phyloP scores from a whole-genome alignment of 2,329 filamentous ascomycete genomes.

The Colletotrichum siamense region DNA sequence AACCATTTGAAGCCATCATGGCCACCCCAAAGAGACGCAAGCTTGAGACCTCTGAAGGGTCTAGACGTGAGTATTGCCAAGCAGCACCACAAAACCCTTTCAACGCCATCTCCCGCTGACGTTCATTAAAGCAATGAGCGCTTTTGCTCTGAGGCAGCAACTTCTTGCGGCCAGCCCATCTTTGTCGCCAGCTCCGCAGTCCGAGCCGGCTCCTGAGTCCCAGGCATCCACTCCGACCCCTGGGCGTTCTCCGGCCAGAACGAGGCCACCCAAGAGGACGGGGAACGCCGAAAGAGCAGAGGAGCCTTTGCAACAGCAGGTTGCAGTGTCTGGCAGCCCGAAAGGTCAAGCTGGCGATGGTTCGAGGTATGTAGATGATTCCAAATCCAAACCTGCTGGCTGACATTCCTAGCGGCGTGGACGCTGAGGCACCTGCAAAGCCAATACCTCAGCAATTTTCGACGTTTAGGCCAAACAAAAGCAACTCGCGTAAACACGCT shows the following conservation, averaged over 20 bases:
- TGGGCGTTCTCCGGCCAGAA: background rate
- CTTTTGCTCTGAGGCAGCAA: constrained; percentile 47
- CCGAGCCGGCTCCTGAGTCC: background rate
- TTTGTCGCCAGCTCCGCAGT: constrained; percentile 8
- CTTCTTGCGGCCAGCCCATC: constrained; percentile 26
- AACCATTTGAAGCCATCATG: constrained; percentile 23
- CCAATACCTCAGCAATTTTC: constrained; percentile 38
- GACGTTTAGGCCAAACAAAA: constrained; percentile 50
- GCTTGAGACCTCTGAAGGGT: constrained; percentile 34
- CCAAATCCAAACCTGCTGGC: background rate
- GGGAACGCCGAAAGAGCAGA: background rate
- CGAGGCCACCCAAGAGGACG: background rate
- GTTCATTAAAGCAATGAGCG: constrained; percentile 41
- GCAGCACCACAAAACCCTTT: background rate
- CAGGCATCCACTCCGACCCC: background rate
- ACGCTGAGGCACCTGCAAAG: background rate
- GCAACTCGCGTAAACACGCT: constrained; percentile 44
- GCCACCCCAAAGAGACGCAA: constrained; percentile 47
- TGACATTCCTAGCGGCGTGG: background rate
- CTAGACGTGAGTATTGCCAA: constrained; percentile 35
- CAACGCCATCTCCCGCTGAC: constrained; percentile 5
- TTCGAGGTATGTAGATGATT: background rate
- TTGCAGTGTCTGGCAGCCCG: background rate
- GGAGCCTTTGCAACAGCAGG: background rate
- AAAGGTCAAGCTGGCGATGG: background rate